phyloP scores from a whole-genome alignment of 371 early-diverging fungal genomes.

The Lichtheimia ornata region DNA sequence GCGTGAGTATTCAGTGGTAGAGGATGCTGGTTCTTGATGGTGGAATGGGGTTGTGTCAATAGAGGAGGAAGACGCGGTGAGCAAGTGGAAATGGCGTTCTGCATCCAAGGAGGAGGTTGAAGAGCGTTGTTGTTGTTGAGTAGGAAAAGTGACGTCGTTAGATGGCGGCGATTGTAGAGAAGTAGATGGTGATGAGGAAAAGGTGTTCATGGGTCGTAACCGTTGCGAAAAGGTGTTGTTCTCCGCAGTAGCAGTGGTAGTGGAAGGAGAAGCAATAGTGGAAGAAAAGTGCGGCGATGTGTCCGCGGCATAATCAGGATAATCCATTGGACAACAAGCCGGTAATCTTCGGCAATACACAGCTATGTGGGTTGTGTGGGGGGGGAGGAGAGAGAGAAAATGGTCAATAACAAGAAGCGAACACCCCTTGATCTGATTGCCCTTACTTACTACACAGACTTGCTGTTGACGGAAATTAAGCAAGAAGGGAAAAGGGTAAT shows the following conservation, averaged over 20 bases:
- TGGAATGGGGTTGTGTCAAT: neutral
- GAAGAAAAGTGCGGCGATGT: conserved; percentile 6
- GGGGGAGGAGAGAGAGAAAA: no score
- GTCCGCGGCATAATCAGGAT: conserved; percentile 17
- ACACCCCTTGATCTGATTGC: neutral
- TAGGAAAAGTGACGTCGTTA: neutral
- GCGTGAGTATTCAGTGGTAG: neutral
- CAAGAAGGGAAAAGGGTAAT: neutral
- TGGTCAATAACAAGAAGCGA: neutral
- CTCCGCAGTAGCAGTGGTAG: neutral
- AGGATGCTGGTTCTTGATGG: no score
- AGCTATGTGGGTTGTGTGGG: neutral
- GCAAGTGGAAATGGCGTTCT: conserved; percentile 5
- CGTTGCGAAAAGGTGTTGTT: neutral
- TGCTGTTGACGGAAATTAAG: neutral
- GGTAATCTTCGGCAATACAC: conserved; percentile 10
- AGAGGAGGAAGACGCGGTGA: conserved; percentile 4
- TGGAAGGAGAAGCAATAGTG: conserved; percentile 4
- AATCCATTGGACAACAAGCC: conserved; percentile 15
- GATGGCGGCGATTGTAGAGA: conserved; percentile 6
- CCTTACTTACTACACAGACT: neutral
- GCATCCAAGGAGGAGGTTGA: conserved; percentile 2
- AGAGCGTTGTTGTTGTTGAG: neutral
- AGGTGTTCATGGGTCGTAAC: conserved; percentile 3
- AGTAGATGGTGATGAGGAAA: conserved; percentile 9